phyloP scores from a whole-genome alignment of 495 filamentous ascomycete species.

The Penicillium bovifimosum region DNA sequence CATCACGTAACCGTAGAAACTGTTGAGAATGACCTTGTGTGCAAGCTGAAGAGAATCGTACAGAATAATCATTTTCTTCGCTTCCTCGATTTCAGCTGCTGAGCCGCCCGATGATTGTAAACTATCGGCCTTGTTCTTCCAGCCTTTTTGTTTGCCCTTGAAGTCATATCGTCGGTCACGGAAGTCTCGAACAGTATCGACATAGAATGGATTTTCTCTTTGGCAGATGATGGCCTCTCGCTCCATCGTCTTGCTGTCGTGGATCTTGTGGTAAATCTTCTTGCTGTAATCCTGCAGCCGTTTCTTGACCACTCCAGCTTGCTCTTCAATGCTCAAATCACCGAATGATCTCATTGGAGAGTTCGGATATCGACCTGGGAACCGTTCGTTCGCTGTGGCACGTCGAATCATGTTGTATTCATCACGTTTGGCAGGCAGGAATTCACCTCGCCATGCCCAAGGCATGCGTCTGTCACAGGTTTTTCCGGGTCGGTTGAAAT shows the following conservation, averaged over 20 bases:
- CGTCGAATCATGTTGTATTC: slow-evolving; percentile 99
- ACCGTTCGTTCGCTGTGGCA: slow-evolving; percentile 86
- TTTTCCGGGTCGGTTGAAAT: slow-evolving; percentile 97
- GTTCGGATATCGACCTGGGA: slow-evolving; percentile 70
- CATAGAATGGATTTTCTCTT: slow-evolving; percentile 97
- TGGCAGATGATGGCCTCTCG: slow-evolving; percentile 98
- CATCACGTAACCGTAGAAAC: slow-evolving; percentile 99
- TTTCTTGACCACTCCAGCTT: slow-evolving; percentile 76
- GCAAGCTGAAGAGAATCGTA: slow-evolving; percentile 96
- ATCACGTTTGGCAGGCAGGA: slow-evolving; percentile 88
- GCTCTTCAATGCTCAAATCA: slow-evolving; percentile 78
- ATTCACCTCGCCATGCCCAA: slow-evolving; percentile 98
- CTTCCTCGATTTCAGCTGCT: slow-evolving; percentile 75
- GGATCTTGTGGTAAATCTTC: slow-evolving; percentile 99
- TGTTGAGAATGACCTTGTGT: slow-evolving; percentile 98
- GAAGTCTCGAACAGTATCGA: slow-evolving; percentile 92
- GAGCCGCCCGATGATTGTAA: slow-evolving; percentile 77
- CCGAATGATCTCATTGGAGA: slow-evolving; percentile 67
- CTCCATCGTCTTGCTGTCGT: slow-evolving; percentile 88
- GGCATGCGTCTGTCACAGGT: slow-evolving; percentile 93
- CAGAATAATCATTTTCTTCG: slow-evolving; percentile 97
- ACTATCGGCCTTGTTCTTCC: slow-evolving; percentile 91
- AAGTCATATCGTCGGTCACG: slow-evolving; percentile 95
- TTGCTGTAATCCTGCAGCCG: slow-evolving; percentile 89
- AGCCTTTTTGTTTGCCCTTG: slow-evolving; percentile 96